phyloP scores from a whole-genome alignment of 345 rosid species.

The Sapria himalayana region DNA sequence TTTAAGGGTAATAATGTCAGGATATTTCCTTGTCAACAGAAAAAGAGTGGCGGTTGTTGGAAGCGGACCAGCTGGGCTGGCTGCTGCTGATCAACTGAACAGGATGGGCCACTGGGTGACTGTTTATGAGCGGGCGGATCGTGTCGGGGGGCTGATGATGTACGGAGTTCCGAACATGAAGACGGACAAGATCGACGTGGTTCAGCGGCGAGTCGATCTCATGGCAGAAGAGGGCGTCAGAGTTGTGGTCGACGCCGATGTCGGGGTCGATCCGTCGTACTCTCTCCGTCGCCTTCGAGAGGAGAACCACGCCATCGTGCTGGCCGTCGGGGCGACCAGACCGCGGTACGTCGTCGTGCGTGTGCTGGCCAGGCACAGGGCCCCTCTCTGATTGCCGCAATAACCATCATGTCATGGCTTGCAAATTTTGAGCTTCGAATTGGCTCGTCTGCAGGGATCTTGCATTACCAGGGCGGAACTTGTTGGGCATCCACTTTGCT shows the following conservation, averaged over 20 bases:
- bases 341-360: constrained; percentile 34
- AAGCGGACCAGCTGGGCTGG: constrained; percentile 94
- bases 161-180: constrained; percentile 99
- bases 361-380: too few species aligned
- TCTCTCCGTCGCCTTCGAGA: constrained; percentile 52
- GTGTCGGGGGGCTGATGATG: constrained; percentile 99
- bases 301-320: constrained; percentile 65
- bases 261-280: constrained; percentile 62
- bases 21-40: constrained; percentile 24
- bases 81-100: constrained; percentile 96
- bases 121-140: constrained; percentile 89
- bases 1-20: too few species aligned
- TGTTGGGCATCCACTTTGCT: constrained; percentile 87
- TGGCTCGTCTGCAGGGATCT: constrained; percentile 92
- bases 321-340: constrained; percentile 93
- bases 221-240: constrained; percentile 77
- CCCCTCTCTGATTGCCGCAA: too few species aligned
- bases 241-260: constrained; percentile 76
- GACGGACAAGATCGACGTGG: constrained; percentile 72
- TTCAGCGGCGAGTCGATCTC: constrained; percentile 83
- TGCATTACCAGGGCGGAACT: constrained; percentile 75
- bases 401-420: too few species aligned
- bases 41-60: constrained; percentile 70
- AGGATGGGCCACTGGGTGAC: constrained; percentile 88
- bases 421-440: too few species aligned